These are phyloP conservation scores for Gloeostereum incarnatum DNA, from an alignment of 768 basidiomycete species.

Conservation along the genomic window DNA sequence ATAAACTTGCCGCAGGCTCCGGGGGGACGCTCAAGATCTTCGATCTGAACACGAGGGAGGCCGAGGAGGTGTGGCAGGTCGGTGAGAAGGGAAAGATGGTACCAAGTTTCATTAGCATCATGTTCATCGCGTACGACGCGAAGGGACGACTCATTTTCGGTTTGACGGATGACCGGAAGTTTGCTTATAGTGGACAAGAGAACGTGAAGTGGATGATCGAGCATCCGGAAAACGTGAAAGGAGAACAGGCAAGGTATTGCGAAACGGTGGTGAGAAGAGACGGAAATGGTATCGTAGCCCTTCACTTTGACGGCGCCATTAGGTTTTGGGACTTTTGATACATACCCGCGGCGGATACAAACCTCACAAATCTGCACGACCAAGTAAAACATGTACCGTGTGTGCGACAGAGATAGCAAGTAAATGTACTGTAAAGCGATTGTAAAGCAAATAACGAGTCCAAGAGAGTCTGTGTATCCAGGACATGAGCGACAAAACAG, in stretches of 20 bases:
- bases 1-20: conserved; percentile 7
- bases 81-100: not conserved
- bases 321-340: not conserved
- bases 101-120: not conserved
- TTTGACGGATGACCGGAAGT: not conserved
- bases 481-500: no score
- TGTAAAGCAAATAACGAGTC: no score
- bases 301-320: not conserved
- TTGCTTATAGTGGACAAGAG: not conserved
- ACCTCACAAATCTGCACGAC: no score
- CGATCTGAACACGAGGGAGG: conserved; percentile 6
- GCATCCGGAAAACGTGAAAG: not conserved
- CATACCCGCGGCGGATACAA: no score
- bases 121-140: not conserved
- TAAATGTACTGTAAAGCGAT: no score
- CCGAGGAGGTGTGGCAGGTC: conserved; percentile 7
- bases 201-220: not conserved
- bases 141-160: not conserved
- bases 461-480: no score
- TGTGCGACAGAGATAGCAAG: no score
- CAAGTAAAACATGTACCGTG: no score
- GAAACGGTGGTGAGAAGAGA: no score
- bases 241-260: not conserved
- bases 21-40: conserved; percentile 5
- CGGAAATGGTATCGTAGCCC: not conserved